These are phyloP conservation scores for Diaporthe citri DNA, from an alignment of 2,329 filamentous ascomycete species.

Conservation along the genomic window DNA sequence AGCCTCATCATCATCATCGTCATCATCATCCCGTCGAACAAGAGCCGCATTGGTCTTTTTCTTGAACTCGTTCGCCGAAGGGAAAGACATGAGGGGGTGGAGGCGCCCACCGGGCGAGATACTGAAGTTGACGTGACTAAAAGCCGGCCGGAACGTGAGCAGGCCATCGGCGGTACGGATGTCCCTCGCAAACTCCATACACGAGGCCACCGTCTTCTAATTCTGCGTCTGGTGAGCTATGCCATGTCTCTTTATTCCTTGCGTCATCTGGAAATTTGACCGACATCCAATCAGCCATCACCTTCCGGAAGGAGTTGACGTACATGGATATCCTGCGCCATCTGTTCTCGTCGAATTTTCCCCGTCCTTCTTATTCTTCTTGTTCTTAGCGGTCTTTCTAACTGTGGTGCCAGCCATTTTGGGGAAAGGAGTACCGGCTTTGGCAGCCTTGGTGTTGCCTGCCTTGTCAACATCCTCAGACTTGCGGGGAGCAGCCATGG, in stretches of 20 bases:
- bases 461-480: too few relatives aligned
- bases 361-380: not conserved
- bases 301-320: not conserved
- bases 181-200: not conserved
- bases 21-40: not conserved
- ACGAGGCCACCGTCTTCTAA: not conserved
- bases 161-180: not conserved
- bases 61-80: not conserved
- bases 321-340: not conserved
- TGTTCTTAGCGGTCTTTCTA: not conserved
- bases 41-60: not conserved
- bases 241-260: not conserved
- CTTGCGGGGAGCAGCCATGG: too few relatives aligned
- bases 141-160: not conserved
- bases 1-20: not conserved
- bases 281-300: not conserved
- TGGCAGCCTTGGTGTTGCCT: too few relatives aligned
- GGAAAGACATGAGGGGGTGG: not conserved
- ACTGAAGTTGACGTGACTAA: not conserved
- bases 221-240: not conserved
- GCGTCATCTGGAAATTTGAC: not conserved
- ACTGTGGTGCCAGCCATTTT: too few relatives aligned
- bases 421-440: too few relatives aligned
- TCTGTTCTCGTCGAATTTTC: not conserved
- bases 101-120: not conserved